phyloP scores from a whole-genome alignment of 2,329 filamentous ascomycete species.

The Dactylellina drechsleri region DNA sequence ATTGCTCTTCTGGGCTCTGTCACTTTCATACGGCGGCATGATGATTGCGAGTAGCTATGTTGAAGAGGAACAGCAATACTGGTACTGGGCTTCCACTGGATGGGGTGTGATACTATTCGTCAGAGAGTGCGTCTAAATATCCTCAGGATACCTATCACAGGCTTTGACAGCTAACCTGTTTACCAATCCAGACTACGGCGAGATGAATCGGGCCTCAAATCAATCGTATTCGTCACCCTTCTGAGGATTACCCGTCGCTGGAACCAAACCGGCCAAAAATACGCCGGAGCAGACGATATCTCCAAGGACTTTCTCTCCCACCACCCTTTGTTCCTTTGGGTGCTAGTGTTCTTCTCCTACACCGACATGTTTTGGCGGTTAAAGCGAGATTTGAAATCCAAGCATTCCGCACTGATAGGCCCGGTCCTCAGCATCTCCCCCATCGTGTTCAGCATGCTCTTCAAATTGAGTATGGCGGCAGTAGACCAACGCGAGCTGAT shows the following conservation, averaged over 20 bases:
- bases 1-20: slow-evolving; percentile 58
- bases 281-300: slow-evolving; percentile 88
- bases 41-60: slow-evolving; percentile 99
- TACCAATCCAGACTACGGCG: slow-evolving; percentile 45
- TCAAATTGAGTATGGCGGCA: slow-evolving; percentile 89
- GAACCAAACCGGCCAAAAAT: slow-evolving; percentile 98
- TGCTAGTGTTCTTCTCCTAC: slow-evolving; percentile 76
- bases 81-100: slow-evolving; percentile 86
- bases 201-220: slow-evolving; percentile 50
- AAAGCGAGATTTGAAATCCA: slow-evolving; percentile 63
- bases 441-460: slow-evolving; percentile 73
- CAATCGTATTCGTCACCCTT: slow-evolving; percentile 68
- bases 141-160: neutral
- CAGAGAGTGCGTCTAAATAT: slow-evolving; percentile 61
- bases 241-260: slow-evolving; percentile 79
- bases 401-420: slow-evolving; percentile 63
- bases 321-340: slow-evolving; percentile 77
- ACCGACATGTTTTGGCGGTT: slow-evolving; percentile 67
- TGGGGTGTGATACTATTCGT: slow-evolving; percentile 72
- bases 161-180: slow-evolving; percentile 56
- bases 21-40: slow-evolving; percentile 77
- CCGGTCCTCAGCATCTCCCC: slow-evolving; percentile 63
- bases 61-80: slow-evolving; percentile 98
- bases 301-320: slow-evolving; percentile 75
- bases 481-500: slow-evolving; percentile 89